A percentile compares a stretch with the other conserved stretches of the same genome.
phyloP scores from a whole-genome alignment of 345 rosid species.

The Populus alba region DNA sequence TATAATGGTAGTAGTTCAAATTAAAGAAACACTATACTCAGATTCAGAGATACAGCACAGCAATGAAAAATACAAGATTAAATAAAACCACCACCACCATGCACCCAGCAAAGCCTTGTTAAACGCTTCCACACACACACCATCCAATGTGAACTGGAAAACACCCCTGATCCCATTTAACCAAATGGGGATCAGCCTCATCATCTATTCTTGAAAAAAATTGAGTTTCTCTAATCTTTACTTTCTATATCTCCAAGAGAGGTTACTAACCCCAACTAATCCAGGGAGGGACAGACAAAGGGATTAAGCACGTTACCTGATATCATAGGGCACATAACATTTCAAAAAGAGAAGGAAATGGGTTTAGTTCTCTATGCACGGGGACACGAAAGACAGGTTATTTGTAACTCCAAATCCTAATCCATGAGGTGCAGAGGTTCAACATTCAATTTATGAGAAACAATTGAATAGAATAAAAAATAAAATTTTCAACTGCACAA shows the following conservation, averaged over 20 bases:
- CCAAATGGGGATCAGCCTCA: neutral
- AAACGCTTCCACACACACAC: neutral
- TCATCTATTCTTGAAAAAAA: neutral
- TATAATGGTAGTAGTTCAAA: neutral
- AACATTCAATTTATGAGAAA: neutral
- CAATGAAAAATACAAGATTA: neutral
- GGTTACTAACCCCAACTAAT: neutral
- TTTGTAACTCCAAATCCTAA: neutral
- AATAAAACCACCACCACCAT: neutral
- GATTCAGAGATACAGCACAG: neutral
- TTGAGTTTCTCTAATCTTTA: neutral
- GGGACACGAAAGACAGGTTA: neutral
- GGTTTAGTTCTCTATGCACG: neutral
- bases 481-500: neutral
- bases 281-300: neutral
- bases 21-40: slow-evolving; percentile 1
- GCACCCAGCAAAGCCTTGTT: neutral
- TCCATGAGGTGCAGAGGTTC: neutral
- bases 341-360: neutral
- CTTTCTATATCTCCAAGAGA: neutral
- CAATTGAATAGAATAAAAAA: neutral
- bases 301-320: neutral
- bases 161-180: neutral
- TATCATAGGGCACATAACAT: neutral
- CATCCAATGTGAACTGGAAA: no score